A percentile compares a stretch with the other conserved stretches of the same genome.
Evolutionary conservation across 2,329 filamentous ascomycete genomes (phyloP).

Genomic region (Byssoonygena ceratinophila): DNA sequence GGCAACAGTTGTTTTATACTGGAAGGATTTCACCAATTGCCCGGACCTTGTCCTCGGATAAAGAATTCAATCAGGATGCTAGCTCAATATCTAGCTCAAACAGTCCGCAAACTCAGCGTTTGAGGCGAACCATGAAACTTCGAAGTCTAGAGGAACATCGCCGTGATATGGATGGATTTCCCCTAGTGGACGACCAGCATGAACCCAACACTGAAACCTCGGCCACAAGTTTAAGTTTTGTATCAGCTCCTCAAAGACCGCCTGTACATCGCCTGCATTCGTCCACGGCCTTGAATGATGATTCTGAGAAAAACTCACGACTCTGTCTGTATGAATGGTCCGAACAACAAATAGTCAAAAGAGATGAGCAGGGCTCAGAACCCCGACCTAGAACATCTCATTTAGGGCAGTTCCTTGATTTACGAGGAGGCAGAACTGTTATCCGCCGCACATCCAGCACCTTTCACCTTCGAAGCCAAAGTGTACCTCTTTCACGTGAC

Average conservation of each 20-base stretch:
- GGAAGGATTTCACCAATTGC: background rate
- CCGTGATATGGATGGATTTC: background rate
- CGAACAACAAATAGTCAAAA: conserved; percentile 46
- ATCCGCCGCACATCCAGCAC: conserved; percentile 49
- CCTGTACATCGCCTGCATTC: conserved; percentile 7
- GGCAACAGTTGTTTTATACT: background rate
- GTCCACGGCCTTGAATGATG: conserved; percentile 10
- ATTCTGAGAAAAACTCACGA: conserved; percentile 10
- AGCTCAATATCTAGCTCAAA: background rate
- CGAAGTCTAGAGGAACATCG: background rate
- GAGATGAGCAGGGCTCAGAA: conserved; percentile 43
- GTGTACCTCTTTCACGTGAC: conserved; percentile 50
- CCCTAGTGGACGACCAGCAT: background rate
- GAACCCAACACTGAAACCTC: background rate
- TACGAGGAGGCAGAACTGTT: conserved; percentile 46
- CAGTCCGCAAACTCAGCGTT: background rate
- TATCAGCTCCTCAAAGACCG: background rate
- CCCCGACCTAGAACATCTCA: conserved; percentile 53
- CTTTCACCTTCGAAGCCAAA: conserved; percentile 55
- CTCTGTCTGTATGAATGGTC: conserved; percentile 51
- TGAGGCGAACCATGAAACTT: background rate
- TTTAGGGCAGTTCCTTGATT: conserved; percentile 50
- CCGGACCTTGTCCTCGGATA: background rate
- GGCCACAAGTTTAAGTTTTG: background rate
- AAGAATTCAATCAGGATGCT: background rate